Evolutionary conservation across 192 early-diverging fungal genomes (phyloP), one percentile per base, ranked within the genome.

Genomic region (Cladochytrium replicatum): DNA sequence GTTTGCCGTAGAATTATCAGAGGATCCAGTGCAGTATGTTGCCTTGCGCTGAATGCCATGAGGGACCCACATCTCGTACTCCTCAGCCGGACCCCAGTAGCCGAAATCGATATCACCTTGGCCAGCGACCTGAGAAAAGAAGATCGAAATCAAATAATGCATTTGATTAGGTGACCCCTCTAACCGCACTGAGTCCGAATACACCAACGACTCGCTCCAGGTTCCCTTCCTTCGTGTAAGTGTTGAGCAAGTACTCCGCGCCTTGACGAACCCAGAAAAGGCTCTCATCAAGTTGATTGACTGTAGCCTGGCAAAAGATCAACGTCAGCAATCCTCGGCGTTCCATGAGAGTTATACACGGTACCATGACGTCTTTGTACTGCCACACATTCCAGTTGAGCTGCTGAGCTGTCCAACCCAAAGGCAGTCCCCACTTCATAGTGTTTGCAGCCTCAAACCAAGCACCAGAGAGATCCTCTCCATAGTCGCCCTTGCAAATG

Each of bases 391-490:
- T 74, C 54, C 69, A 76, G 6, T 64, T 68, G 29, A 75, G 50
- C 38, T 71, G 67, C n/a, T 52, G 60, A 15, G 55, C 61, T 15
- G 71, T 68, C 45, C 55, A 74, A 4, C 48, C 71, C 11, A 71
- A 52, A 0, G 74, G 74, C 4, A 66, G 52, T 30, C 74, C 74
- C 72, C 71, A 76, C 29, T 76, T 76, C 72, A 76, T 74, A 3
- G 74, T 74, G 48, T 76, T 76, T 11, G 74, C 71, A 28, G 74
- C 74, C 27, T 76, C 74, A 47, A 69, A 76, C 71, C 71, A 76
- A 15, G 55, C 74, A 39, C 60, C 63, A 3, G 58, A 62, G 1
- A 76, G 41, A 40, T 76, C 74, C 52, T 76, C 74, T 24, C 74
- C 74, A 52, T 61, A 68, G 7, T 45, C 34, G 22, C 74, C 74